Evolutionary conservation across 1,139 yeast genomes (phyloP).

Genomic region (Taphrina communis): DNA sequence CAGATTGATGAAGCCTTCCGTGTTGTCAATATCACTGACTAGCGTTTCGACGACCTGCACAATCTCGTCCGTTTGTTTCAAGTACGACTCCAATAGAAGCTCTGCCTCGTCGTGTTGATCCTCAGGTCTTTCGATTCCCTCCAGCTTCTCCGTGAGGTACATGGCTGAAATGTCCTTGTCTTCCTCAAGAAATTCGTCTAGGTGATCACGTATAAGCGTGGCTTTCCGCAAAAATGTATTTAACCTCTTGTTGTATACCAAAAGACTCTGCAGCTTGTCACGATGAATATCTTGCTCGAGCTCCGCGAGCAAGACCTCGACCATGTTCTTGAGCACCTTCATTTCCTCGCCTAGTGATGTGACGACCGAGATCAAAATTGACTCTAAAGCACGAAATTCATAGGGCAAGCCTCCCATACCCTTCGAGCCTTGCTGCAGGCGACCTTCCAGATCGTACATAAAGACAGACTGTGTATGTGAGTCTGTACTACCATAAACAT

Average conservation of each 20-base stretch:
- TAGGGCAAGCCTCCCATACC: conserved; percentile 58
- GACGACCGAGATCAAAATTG: conserved; percentile 82
- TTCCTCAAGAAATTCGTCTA: conserved; percentile 80
- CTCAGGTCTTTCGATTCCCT: conserved; percentile 50
- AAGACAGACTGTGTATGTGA: conserved; percentile 73
- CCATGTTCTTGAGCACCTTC: conserved; percentile 71
- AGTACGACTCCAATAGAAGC: conserved; percentile 88
- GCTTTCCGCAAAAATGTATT: conserved; percentile 86
- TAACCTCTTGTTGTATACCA: conserved; percentile 79
- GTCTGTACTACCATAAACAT: conserved; percentile 66
- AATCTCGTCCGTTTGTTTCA: conserved; percentile 93
- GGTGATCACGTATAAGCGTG: conserved; percentile 75
- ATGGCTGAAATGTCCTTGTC: conserved; percentile 89
- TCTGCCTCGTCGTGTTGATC: conserved; percentile 70
- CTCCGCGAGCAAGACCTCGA: conserved; percentile 79
- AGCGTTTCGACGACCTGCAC: conserved; percentile 91
- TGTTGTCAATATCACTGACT: conserved; percentile 82
- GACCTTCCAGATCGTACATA: conserved; percentile 84
- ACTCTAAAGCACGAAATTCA: conserved; percentile 89
- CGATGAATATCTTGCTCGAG: conserved; percentile 86
- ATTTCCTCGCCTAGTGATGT: conserved; percentile 84
- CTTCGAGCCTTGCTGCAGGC: conserved; percentile 59
- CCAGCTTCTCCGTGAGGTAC: conserved; percentile 65
- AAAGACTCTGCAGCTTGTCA: conserved; percentile 75
- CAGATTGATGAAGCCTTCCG: conserved; percentile 95